These are phyloP conservation scores for Geosmithia flava DNA, from an alignment of 2,329 filamentous ascomycete species.

Conservation along the genomic window DNA sequence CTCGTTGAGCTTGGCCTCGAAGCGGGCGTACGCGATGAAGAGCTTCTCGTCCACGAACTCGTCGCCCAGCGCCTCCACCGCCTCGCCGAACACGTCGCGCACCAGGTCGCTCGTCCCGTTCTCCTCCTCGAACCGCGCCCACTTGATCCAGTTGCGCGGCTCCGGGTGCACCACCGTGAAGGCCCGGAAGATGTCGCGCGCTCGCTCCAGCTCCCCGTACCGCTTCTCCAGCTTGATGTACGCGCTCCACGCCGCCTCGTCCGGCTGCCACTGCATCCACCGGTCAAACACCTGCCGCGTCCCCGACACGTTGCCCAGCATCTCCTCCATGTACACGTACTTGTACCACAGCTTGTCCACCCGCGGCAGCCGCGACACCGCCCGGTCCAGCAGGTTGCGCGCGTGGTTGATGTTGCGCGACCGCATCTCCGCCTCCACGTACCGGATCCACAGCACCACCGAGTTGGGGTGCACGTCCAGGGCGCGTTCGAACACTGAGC, in stretches of 20 bases:
- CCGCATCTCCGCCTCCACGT: slow-evolving; percentile 96
- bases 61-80: slow-evolving; percentile 81
- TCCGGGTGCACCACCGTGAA: slow-evolving; percentile 92
- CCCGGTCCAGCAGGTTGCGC: slow-evolving; percentile 83
- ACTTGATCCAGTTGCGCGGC: slow-evolving; percentile 96
- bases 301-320: slow-evolving; percentile 83
- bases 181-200: slow-evolving; percentile 77
- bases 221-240: slow-evolving; percentile 97
- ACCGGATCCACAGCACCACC: slow-evolving; percentile 79
- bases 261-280: slow-evolving; percentile 98
- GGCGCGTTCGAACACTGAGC: slow-evolving; percentile 88
- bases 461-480: slow-evolving; percentile 85
- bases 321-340: slow-evolving; percentile 98
- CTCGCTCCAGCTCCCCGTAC: slow-evolving; percentile 82
- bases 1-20: slow-evolving; percentile 89
- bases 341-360: slow-evolving; percentile 99
- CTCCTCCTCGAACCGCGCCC: slow-evolving; percentile 95
- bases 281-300: slow-evolving; percentile 91
- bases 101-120: slow-evolving; percentile 85
- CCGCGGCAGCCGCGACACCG: slow-evolving; percentile 81
- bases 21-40: slow-evolving; percentile 91
- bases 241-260: slow-evolving; percentile 87
- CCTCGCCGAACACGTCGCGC: slow-evolving; percentile 78
- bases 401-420: slow-evolving; percentile 89
- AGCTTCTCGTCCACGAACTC: slow-evolving; percentile 94